These are phyloP conservation scores for Neofusicoccum sp. DNA, from an alignment of 2,329 filamentous ascomycete genomes.

Conservation along the genomic window DNA sequence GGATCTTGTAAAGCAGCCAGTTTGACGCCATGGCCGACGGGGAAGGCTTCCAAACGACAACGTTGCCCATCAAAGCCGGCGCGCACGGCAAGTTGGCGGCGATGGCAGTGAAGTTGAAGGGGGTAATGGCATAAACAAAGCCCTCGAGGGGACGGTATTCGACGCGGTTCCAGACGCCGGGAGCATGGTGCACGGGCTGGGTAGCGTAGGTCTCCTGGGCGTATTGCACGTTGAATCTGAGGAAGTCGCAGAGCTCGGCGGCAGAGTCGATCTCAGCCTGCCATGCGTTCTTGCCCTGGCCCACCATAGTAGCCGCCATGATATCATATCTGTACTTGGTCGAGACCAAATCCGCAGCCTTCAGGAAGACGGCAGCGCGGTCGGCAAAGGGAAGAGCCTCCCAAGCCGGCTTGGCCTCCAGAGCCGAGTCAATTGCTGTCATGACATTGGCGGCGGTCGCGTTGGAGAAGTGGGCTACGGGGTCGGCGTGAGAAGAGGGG, in stretches of 20 bases:
- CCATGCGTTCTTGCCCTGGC: slow-evolving; percentile 98
- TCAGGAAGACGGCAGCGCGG: slow-evolving; percentile 88
- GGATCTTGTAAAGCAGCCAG: slow-evolving; percentile 85
- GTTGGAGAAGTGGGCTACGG: slow-evolving; percentile 80
- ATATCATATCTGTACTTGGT: slow-evolving; percentile 95
- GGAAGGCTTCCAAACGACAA: slow-evolving; percentile 96
- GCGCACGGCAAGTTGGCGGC: slow-evolving; percentile 81
- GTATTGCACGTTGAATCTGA: slow-evolving; percentile 91
- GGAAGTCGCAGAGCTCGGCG: slow-evolving; percentile 87
- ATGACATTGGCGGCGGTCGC: slow-evolving; percentile 74
- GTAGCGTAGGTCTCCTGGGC: slow-evolving; percentile 86
- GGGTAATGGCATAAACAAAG: slow-evolving; percentile 90
- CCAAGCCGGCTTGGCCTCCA: slow-evolving; percentile 85
- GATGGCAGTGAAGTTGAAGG: slow-evolving; percentile 98
- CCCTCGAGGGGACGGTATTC: slow-evolving; percentile 90
- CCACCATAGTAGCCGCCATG: slow-evolving; percentile 93
- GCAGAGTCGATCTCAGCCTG: slow-evolving; percentile 98
- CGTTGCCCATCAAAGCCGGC: slow-evolving; percentile 87
- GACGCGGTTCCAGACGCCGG: slow-evolving; percentile 86
- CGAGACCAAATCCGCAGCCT: slow-evolving; percentile 86
- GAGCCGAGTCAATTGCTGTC: slow-evolving; percentile 76
- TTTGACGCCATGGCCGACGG: slow-evolving; percentile 85
- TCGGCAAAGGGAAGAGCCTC: slow-evolving; percentile 84
- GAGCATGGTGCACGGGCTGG: slow-evolving; percentile 79
- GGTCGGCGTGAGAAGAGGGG: slow-evolving; percentile 73